These are phyloP conservation scores for Exophiala oligosperma DNA, from an alignment of 2,329 filamentous ascomycete species.

Conservation along the genomic window DNA sequence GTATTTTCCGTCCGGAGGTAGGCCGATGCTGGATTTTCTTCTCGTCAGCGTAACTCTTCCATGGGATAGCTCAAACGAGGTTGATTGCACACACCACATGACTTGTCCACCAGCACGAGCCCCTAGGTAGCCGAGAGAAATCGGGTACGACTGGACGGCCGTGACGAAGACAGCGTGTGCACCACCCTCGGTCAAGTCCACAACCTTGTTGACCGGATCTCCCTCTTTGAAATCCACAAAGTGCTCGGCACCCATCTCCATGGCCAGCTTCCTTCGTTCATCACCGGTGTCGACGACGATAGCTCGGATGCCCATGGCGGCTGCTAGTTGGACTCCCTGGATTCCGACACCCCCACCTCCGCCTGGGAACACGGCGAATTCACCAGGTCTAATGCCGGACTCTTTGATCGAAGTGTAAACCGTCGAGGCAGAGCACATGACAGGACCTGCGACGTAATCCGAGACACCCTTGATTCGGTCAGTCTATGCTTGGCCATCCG, in stretches of 20 bases:
- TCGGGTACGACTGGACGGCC: slow-evolving; percentile 41
- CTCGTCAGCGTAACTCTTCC: background rate
- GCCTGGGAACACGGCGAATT: slow-evolving; percentile 59
- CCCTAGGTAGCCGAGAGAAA: slow-evolving; percentile 47
- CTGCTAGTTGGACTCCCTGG: slow-evolving; percentile 57
- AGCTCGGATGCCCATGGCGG: slow-evolving; percentile 57
- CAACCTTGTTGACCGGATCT: slow-evolving; percentile 41
- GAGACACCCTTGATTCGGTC: slow-evolving; percentile 44
- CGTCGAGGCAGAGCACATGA: slow-evolving; percentile 61
- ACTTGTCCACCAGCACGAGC: slow-evolving; percentile 51
- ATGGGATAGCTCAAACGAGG: background rate
- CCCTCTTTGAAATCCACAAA: slow-evolving; percentile 55
- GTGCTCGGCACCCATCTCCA: slow-evolving; percentile 54
- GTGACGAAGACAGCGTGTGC: slow-evolving; percentile 48
- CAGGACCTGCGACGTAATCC: slow-evolving; percentile 57
- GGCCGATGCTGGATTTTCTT: slow-evolving; percentile 37
- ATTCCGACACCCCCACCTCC: slow-evolving; percentile 59
- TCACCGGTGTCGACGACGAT: slow-evolving; percentile 57
- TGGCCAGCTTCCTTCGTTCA: slow-evolving; percentile 46
- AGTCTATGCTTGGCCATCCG: no score
- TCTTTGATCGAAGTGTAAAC: slow-evolving; percentile 59
- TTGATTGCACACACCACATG: slow-evolving; percentile 44
- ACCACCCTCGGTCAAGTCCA: slow-evolving; percentile 47
- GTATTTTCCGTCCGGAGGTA: slow-evolving; percentile 30
- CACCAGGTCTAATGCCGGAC: slow-evolving; percentile 49